Base-by-base conservation (phyloP, 768 basidiomycete species). In the Leccinum incarnatum region DNA sequence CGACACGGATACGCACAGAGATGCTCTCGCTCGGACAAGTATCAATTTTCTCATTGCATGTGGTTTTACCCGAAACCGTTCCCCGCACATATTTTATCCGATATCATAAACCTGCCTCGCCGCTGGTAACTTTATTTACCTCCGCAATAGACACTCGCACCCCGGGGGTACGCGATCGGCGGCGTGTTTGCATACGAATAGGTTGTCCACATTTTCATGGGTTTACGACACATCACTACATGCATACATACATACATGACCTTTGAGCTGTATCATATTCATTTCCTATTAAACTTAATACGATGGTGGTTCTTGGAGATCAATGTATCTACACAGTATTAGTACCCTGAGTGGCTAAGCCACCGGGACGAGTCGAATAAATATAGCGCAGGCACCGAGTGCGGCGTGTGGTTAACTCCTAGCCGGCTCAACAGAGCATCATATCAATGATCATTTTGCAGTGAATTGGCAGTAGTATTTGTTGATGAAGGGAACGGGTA, bases 61-160 rank as follows among this genome's bases (percentile, higher is more conserved):
- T 53, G 9, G 21, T n/a, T 50, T 50, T 37, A 37, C 15, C 7
- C n/a, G 15, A 50, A 27, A 49, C 17, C 54, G 27, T 49, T 59
- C n/a, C n/a, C 21, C 27, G 53, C 62, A 69, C 0, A 68, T 68
- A 65, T 63, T 61, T 65, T 69, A 69, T 69, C 52, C 25, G 34
- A 36, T 61, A 69, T 67, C 51, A 37, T 70, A 63, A 25, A 25
- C 25, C 25, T 25, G 37, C 23, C 12, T 40, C 25, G 1, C 9
- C 12, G 45, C 42, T 29, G 36, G 27, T 70, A 68, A 69, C 17
- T 21, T 68, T 70, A 69, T 61, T 25, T 48, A 42, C 15, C 12
- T 45, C 1, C 17, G 0, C 30, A 12, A 47, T 63, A 58, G 58
- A 69, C 53, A 40, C 4, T 59, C 6, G 17, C 21, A 23, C 32